Evolutionary conservation across 208 protist genomes (phyloP).

Genomic region (Trypanosoma congolense): DNA sequence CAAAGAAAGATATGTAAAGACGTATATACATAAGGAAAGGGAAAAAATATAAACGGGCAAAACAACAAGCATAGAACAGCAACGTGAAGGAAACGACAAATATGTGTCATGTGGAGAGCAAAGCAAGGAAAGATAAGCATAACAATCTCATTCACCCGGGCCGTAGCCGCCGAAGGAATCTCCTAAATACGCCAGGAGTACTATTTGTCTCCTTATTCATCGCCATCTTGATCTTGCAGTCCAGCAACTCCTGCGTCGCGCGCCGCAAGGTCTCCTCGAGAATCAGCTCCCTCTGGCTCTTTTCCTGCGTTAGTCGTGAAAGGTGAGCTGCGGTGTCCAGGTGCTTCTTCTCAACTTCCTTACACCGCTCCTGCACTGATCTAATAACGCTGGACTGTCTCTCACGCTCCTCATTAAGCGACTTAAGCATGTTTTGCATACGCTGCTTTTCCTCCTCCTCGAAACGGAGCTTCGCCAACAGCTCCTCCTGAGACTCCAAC

Average conservation of each 20-base stretch:
- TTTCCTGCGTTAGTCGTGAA: conserved; percentile 34
- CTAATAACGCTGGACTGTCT: conserved; percentile 42
- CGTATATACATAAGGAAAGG: conserved; percentile 12
- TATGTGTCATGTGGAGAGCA: conserved; percentile 14
- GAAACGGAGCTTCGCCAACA: conserved; percentile 46
- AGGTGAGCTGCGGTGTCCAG: conserved; percentile 29
- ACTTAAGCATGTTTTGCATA: conserved; percentile 51
- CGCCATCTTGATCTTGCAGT: conserved; percentile 44
- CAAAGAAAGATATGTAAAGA: conserved; percentile 1
- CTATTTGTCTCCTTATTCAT: conserved; percentile 33
- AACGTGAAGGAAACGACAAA: conserved; percentile 8
- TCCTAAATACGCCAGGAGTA: conserved; percentile 25
- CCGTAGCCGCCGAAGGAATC: conserved; percentile 12
- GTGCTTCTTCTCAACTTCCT: conserved; percentile 58
- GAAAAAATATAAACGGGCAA: conserved; percentile 6
- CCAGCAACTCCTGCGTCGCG: conserved; percentile 58
- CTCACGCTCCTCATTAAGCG: conserved; percentile 60
- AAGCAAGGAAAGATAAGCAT: conserved; percentile 4
- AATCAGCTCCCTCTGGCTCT: conserved; percentile 50
- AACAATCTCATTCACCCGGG: background rate
- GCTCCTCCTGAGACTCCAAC: conserved; percentile 45
- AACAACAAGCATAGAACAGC: background rate
- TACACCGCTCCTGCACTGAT: conserved; percentile 36
- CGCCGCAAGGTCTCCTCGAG: conserved; percentile 61
- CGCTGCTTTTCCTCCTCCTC: conserved; percentile 61